phyloP scores from a whole-genome alignment of 2,329 filamentous ascomycete species.

The Epichloe glyceriae region DNA sequence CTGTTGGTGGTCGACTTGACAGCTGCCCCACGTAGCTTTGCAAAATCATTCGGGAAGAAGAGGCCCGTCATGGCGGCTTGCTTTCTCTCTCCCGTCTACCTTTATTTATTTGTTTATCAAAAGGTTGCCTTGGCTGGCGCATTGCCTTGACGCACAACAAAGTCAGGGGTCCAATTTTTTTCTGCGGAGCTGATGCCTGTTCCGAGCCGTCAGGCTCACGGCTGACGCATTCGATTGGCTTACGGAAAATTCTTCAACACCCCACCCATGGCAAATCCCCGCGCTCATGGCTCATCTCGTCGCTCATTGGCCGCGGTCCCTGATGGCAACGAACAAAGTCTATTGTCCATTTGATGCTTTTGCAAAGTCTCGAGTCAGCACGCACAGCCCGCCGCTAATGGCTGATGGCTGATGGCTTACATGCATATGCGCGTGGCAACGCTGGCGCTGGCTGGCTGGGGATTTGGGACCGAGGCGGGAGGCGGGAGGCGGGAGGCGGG shows the following conservation, averaged over 20 bases:
- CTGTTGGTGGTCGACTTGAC: no score
- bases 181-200: not conserved
- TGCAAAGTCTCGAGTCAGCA: not conserved
- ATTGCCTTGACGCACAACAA: no score
- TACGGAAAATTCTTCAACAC: not conserved
- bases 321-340: not conserved
- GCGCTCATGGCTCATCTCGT: no score
- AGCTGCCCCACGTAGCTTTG: no score
- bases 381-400: not conserved
- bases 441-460: not conserved
- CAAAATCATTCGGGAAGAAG: no score
- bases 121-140: no score
- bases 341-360: not conserved
- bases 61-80: no score
- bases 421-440: not conserved
- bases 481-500: not conserved
- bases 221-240: not conserved
- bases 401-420: not conserved
- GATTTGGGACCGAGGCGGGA: not conserved
- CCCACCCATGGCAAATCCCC: no score
- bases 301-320: not conserved
- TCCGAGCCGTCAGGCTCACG: not conserved
- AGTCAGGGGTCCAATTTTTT: no score
- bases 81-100: no score
- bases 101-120: no score